Percentiles rank a stretch among this genome's conserved stretches.
These are phyloP conservation scores for Salvia sclarea DNA, from an alignment of 305 asterid species.

Conservation along the genomic window DNA sequence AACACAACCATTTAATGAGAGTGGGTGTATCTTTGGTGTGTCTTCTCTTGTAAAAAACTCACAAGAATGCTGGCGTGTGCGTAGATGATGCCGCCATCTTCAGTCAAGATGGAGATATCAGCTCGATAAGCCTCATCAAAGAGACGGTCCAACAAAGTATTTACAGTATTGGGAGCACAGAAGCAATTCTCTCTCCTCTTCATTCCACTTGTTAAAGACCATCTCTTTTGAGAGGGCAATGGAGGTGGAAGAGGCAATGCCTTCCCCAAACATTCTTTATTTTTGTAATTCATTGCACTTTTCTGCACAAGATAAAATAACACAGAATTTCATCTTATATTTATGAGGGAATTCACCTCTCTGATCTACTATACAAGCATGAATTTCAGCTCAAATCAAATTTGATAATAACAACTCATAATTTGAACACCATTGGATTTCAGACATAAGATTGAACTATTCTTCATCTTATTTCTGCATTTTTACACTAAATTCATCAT, in stretches of 20 bases:
- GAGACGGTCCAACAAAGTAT: constrained; percentile 58
- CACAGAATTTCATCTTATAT: background rate
- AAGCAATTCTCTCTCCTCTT: constrained; percentile 33
- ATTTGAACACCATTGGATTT: background rate
- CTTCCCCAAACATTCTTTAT: constrained; percentile 36
- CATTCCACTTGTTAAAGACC: constrained; percentile 28
- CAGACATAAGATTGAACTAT: background rate
- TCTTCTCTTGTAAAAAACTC: constrained; percentile 34
- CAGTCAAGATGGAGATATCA: constrained; percentile 61
- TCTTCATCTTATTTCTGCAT: background rate
- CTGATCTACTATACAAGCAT: background rate
- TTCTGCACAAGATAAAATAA: background rate
- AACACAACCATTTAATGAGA: background rate
- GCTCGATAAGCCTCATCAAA: constrained; percentile 87
- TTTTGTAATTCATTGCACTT: constrained; percentile 31
- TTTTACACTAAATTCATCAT: background rate
- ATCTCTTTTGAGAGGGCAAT: constrained; percentile 37
- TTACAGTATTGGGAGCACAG: constrained; percentile 36
- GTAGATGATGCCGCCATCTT: constrained; percentile 54
- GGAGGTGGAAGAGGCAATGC: constrained; percentile 69
- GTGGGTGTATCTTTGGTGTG: background rate
- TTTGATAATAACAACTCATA: background rate
- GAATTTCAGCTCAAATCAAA: background rate
- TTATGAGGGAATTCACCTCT: background rate
- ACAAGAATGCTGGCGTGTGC: constrained; percentile 76